Conservation (phyloP, 257 asterid species). For the Leonotis leonurus region DNA sequence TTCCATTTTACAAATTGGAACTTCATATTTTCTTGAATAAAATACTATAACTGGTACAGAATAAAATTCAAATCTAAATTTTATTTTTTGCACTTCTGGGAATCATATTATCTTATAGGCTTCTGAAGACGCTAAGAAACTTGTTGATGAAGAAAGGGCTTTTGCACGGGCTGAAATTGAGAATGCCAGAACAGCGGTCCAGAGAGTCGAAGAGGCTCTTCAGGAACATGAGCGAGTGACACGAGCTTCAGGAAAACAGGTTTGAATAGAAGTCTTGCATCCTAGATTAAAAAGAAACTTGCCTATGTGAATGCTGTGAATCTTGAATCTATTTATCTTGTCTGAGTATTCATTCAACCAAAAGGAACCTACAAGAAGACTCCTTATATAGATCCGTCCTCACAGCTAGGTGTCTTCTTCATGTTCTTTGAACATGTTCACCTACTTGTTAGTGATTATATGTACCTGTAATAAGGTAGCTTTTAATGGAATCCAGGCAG, state of each 20-base stretch:
- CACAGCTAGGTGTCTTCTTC: neutral
- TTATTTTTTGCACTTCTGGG: neutral
- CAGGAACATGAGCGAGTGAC: slow-evolving; percentile 82
- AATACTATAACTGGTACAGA: neutral
- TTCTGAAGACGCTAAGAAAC: slow-evolving; percentile 92
- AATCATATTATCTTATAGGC: slow-evolving; percentile 41
- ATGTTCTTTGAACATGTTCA: neutral
- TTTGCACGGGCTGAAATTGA: slow-evolving; percentile 91
- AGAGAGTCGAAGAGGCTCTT: slow-evolving; percentile 96
- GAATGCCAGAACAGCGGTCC: slow-evolving; percentile 94
- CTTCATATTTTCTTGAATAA: neutral
- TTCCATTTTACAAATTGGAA: neutral
- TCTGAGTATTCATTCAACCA: neutral
- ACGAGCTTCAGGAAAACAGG: slow-evolving; percentile 90
- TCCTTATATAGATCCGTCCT: neutral
- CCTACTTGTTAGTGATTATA: neutral
- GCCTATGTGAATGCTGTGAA: neutral
- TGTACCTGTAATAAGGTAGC: neutral
- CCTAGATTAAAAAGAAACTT: neutral
- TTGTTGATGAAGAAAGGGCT: slow-evolving; percentile 87
- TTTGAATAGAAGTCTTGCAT: slow-evolving; percentile 19
- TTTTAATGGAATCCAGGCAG: neutral
- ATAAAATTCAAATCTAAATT: neutral
- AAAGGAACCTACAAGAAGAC: neutral
- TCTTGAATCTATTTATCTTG: neutral